Evolutionary conservation across 2,329 filamentous ascomycete genomes (phyloP), one percentile per base, ranked within the genome.

Genomic region (Dactylellina drechsleri): DNA sequence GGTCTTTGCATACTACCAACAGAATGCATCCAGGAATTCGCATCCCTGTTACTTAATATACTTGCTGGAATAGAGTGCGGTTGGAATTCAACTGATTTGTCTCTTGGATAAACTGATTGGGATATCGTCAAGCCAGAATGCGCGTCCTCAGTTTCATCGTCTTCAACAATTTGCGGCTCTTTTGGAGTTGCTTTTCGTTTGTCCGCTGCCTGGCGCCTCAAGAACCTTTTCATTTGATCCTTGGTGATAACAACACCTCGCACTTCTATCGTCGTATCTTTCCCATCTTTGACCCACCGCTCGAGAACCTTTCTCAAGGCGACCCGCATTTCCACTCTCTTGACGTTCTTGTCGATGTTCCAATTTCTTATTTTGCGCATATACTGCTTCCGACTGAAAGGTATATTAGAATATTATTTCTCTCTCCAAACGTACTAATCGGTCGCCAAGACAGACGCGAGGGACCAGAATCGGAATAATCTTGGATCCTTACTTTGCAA

Each of bases 271-370:
- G 16, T 47, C 16, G 56, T 59, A 18, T 59, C 56, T 31, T 59
- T 59, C 10, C 56, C 56, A 4, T 49, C 20, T 4, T 13, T 45
- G 20, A 59, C 23, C 36, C 40, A 45, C 7, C 56, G 16, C 23
- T 59, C 56, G 40, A 59, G 36, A 15, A 59, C 56, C 26, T 59
- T 59, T 28, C 56, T 59, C n/a, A 59, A 15, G 2, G 56, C 56
- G 20, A 59, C 40, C 23, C 40, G 56, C 56, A 59, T 59, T 47
- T 59, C 56, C 6, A 13, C 16, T 5, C 10, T n/a, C 23, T 59
- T 59, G 20, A 59, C n/a, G 16, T 59, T 59, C 16, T 59, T 59
- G 18, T 59, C 56, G 40, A 59, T 59, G 15, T 59, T 45, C 56
- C 56, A 59, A 4, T 59, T 18, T 26, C 40, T 15, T 36, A 59